Evolutionary conservation across 176 grass and related monocot genomes (phyloP), one percentile per base, ranked within the genome.

Genomic region (Dendrocalamus sinicus): DNA sequence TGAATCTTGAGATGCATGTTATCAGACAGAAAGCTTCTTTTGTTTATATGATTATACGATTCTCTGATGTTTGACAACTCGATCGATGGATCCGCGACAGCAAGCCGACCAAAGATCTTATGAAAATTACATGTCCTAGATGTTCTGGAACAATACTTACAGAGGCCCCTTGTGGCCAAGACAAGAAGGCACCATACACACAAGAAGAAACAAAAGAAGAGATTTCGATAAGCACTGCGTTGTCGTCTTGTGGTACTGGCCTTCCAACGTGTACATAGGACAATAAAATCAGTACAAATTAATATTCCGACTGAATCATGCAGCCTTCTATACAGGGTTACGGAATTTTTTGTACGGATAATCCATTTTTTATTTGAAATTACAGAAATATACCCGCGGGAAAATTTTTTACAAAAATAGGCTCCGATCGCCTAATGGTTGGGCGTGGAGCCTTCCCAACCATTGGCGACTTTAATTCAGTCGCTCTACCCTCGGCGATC

Each of bases 61-160:
- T 24, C 55, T 83, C 3, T 58, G 66, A 83, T 78, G 84, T 78
- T 66, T 78, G 58, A 83, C 57, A 73, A 9, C 40, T 23, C 3
- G 24, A 63, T 54, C n/a, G 7, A 72, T 30, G 12, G 60, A 26
- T 62, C 37, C 1, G 17, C 2, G 12, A 58, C 78, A 81, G 37
- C 60, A 47, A 53, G 9, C 26, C 60, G 51, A 75, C 12, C 35
- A 17, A 68, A 47, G 46, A 46, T 76, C 11, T 3, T 61, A 40
- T 15, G 76, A 86, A 88, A 50, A 70, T 59, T 50, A 82, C 67
- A 61, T 61, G 40, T 40, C 20, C 2, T 4, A 52, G 8, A 22
- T 45, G 59, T 67, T 75, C 65, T 66, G 50, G 14, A 78, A 52
- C 20, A 30, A 54, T 44, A 54, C 17, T 6, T 17, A 66, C 6